These are phyloP conservation scores for Colletotrichum eleusines DNA, from an alignment of 2,329 filamentous ascomycete species.

Conservation along the genomic window DNA sequence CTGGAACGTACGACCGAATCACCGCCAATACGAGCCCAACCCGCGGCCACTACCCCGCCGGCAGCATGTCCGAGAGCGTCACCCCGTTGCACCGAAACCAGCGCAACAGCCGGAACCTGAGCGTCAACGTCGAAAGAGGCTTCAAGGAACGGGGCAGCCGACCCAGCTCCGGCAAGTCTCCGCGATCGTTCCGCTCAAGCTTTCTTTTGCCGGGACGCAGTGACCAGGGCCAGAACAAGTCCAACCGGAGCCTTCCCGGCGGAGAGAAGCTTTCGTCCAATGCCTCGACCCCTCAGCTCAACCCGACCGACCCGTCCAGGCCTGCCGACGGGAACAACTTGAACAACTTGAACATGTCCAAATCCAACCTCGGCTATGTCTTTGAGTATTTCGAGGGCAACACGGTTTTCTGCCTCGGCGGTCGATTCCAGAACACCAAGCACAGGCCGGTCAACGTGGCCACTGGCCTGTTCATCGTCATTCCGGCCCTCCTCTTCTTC, in stretches of 20 bases:
- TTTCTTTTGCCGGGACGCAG: conserved; percentile 75
- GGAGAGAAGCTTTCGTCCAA: conserved; percentile 88
- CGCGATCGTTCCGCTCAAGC: conserved; percentile 80
- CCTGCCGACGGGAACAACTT: conserved; percentile 30
- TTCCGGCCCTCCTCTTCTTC: conserved; percentile 88
- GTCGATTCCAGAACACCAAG: conserved; percentile 87
- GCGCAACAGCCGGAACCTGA: conserved; percentile 59
- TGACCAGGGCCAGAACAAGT: conserved; percentile 60
- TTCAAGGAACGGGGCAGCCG: conserved; percentile 66
- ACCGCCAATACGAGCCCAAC: conserved; percentile 82
- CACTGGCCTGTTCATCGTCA: conserved; percentile 82
- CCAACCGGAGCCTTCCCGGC: conserved; percentile 71
- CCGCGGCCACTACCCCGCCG: conserved; percentile 64
- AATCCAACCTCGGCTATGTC: conserved; percentile 60
- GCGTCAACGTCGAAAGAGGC: conserved; percentile 70
- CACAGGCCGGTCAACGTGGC: conserved; percentile 90
- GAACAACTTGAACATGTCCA: conserved; percentile 46
- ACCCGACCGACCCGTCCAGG: conserved; percentile 56
- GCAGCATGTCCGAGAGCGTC: conserved; percentile 81
- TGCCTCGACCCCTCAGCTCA: conserved; percentile 78
- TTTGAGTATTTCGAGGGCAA: conserved; percentile 92
- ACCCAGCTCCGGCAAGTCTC: conserved; percentile 75
- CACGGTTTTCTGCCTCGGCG: conserved; percentile 88
- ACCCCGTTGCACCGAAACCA: conserved; percentile 73
- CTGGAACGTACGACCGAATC: conserved; percentile 75